Evolutionary conservation across 805 yeast genomes (phyloP).

Genomic region (Barnettozyma sp.): DNA sequence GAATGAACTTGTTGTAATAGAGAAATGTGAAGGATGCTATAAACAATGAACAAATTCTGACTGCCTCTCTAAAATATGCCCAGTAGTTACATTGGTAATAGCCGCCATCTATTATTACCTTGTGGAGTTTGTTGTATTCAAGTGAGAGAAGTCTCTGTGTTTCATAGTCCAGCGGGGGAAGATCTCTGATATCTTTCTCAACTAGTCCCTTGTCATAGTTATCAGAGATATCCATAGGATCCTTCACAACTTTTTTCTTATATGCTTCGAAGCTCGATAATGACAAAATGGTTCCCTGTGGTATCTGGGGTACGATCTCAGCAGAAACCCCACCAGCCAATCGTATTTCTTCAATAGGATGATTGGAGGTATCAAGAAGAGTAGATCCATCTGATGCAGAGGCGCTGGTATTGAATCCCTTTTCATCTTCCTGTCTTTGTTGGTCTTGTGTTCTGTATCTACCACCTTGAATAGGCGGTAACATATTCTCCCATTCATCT

Average conservation of each 20-base stretch:
- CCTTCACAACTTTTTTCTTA: conserved; percentile 35
- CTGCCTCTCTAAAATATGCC: conserved; percentile 62
- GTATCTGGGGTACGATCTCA: conserved; percentile 43
- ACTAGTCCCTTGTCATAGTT: conserved; percentile 53
- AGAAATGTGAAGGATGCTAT: conserved; percentile 43
- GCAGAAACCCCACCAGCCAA: conserved; percentile 38
- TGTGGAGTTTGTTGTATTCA: conserved; percentile 57
- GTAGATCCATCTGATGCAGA: conserved; percentile 9
- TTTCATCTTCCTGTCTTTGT: conserved; percentile 12
- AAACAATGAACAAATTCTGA: conserved; percentile 52
- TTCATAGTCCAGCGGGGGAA: conserved; percentile 60
- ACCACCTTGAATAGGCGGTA: conserved; percentile 91
- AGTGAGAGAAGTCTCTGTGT: conserved; percentile 54
- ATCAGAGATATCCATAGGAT: conserved; percentile 47
- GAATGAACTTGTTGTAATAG: conserved; percentile 35
- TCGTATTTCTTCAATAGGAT: neutral
- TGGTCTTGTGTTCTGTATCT: conserved; percentile 31
- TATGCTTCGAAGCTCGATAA: conserved; percentile 28
- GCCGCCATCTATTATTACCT: conserved; percentile 46
- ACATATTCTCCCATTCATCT: conserved; percentile 59
- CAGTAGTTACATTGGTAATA: conserved; percentile 68
- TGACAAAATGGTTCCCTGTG: conserved; percentile 40
- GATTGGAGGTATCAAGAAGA: conserved; percentile 3
- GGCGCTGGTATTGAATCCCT: neutral
- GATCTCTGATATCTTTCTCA: conserved; percentile 43